Base-by-base conservation (phyloP, 2,329 filamentous ascomycete genomes). In the Cryphonectria radicalis region DNA sequence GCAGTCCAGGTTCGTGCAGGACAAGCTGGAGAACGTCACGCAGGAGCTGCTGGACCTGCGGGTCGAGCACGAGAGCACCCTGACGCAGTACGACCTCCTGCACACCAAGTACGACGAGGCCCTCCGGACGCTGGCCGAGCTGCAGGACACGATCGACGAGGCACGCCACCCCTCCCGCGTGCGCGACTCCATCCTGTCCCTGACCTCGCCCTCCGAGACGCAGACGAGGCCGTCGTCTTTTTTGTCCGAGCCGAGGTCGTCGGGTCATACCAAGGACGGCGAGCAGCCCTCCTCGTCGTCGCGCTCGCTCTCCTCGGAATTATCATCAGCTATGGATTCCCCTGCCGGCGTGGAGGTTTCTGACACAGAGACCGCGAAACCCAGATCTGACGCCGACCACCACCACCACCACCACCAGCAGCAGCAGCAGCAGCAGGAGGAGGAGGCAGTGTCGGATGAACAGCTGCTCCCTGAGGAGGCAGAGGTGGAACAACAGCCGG, bases 51-150 rank as follows among this genome's bases (percentile, higher is more conserved):
- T 97, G 70, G 93, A 96, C 76, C 88, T 99, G 67, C 92, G 93
- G 22, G 91, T 97, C 57, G 94, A 98, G 81, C 96, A 99, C 77
- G 95, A 98, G 79, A 85, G 87, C 11, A 95, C 94, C 0, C 79
- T 97, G 25, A 90, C 87, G 74, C 94, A 98, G 71, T 95, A 91
- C 76, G 93, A 97, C 74, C 82, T 90, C 63, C 90, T 99, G 37
- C 91, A 94, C 70, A 87, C 90, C 75, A 98, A 97, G 81, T 99
- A 99, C 76, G 93, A 97, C 77, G 92, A 97, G 77, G 93, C 95
- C 6, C 84, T 99, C 73, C 91, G 91, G 64, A 90, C 92, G 13
- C 81, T 99, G 59, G 91, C 93, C 7, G 92, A 96, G 79, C 86
- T 98, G 64, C 94, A 97, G 79, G 95, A 98, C 78, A 88, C 89